Conservation (phyloP, 257 asterid species). For the Perilla frutescens region DNA sequence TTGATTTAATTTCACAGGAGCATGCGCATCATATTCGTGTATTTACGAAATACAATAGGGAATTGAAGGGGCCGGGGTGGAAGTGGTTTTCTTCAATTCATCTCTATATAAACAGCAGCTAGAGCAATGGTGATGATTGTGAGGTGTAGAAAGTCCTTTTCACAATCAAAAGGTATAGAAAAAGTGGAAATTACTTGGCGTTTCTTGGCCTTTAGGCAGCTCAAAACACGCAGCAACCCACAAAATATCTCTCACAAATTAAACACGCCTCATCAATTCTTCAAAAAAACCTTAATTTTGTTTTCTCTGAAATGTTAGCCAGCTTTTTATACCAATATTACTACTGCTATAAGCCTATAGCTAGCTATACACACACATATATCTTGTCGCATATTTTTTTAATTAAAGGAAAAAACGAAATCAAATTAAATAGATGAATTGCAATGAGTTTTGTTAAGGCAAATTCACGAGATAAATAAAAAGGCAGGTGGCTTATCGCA, state of each 20-base stretch:
- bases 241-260: slow-evolving; percentile 1
- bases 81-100: too few relatives aligned
- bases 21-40: background rate
- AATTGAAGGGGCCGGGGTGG: background rate
- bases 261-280: slow-evolving; percentile 17
- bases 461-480: slow-evolving; percentile 81
- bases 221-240: slow-evolving; percentile 52
- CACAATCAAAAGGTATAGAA: slow-evolving; percentile 41
- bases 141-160: slow-evolving; percentile 42
- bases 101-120: slow-evolving; percentile 16
- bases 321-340: background rate
- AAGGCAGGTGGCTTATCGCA: slow-evolving; percentile 86
- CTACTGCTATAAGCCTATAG: too few relatives aligned
- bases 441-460: slow-evolving; percentile 53
- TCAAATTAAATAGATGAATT: too few relatives aligned
- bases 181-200: slow-evolving; percentile 40
- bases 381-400: too few relatives aligned
- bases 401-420: background rate
- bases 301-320: slow-evolving; percentile 15
- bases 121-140: slow-evolving; percentile 37
- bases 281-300: slow-evolving; percentile 5
- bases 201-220: slow-evolving; percentile 63
- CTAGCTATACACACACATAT: too few relatives aligned
- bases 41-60: background rate
- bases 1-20: background rate